Evolutionary conservation across 2,329 filamentous ascomycete genomes (phyloP).

Genomic region (Apiospora phragmitis): DNA sequence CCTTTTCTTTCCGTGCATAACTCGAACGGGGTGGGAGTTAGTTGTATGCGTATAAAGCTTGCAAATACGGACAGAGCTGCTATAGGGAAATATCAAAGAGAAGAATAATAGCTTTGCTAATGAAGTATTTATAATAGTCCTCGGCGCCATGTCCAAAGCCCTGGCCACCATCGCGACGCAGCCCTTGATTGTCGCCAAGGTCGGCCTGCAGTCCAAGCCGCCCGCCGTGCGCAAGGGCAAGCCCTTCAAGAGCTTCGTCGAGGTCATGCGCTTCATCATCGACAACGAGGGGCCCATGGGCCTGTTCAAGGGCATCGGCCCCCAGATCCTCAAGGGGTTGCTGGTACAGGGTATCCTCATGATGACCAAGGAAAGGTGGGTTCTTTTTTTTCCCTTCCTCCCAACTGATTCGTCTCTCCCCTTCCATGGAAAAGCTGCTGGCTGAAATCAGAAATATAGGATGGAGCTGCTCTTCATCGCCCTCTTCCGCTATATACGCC

Average conservation of each 20-base stretch:
- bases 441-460: conserved; percentile 41
- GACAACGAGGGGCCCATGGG: conserved; percentile 79
- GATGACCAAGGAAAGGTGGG: conserved; percentile 97
- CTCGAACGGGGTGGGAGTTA: neutral
- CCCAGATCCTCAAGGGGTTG: conserved; percentile 89
- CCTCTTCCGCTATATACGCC: conserved; percentile 78
- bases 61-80: neutral
- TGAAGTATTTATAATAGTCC: conserved; percentile 52
- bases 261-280: conserved; percentile 94
- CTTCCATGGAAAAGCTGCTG: too few species aligned
- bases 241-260: conserved; percentile 88
- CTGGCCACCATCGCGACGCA: conserved; percentile 91
- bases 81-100: neutral
- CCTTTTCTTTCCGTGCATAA: neutral
- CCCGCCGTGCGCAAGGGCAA: conserved; percentile 82
- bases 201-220: conserved; percentile 91
- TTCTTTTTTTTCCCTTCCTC: neutral
- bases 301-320: conserved; percentile 96
- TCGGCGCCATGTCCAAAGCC: conserved; percentile 90
- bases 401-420: neutral
- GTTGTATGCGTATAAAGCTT: neutral
- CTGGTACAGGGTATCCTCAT: conserved; percentile 94
- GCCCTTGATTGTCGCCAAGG: conserved; percentile 95
- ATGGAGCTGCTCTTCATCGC: conserved; percentile 88
- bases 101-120: conserved; percentile 17